Percentiles rank a stretch among this genome's conserved stretches.
These are phyloP conservation scores for Coelastrella sp. DNA, from an alignment of 139 green algal genomes.

Conservation along the genomic window DNA sequence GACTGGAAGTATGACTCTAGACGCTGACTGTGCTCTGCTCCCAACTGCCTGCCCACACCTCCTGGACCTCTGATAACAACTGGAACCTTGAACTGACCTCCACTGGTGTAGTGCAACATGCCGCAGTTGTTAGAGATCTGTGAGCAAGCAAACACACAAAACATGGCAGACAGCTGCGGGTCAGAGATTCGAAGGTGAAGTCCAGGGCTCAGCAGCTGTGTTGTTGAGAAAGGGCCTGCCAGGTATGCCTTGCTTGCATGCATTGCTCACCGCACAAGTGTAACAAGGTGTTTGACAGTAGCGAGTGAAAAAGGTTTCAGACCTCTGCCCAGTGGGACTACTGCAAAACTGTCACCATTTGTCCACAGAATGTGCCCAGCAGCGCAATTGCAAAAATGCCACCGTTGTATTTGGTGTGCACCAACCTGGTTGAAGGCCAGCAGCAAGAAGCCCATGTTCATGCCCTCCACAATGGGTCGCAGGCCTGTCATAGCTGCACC, in stretches of 20 bases:
- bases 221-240: too few relatives aligned
- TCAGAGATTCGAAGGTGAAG: too few relatives aligned
- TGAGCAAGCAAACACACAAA: slow-evolving; percentile 59
- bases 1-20: slow-evolving; percentile 98
- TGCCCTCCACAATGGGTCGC: slow-evolving; percentile 96
- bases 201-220: too few relatives aligned
- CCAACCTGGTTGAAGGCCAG: slow-evolving; percentile 91
- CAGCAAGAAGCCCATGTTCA: slow-evolving; percentile 99
- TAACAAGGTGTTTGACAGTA: background rate
- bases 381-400: too few relatives aligned
- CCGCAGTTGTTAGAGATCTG: slow-evolving; percentile 99
- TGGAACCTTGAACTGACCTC: slow-evolving; percentile 96
- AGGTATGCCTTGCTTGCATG: too few relatives aligned
- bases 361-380: background rate
- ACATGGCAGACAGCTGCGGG: too few relatives aligned
- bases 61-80: slow-evolving; percentile 89
- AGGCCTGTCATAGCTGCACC: slow-evolving; percentile 96
- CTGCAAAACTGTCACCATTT: background rate
- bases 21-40: slow-evolving; percentile 96
- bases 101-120: slow-evolving; percentile 98
- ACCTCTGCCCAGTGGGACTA: background rate
- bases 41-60: slow-evolving; percentile 94
- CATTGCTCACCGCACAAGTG: too few relatives aligned
- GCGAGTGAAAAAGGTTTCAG: background rate
- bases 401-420: slow-evolving; percentile 61